Conservation (phyloP, 345 rosid species). For the Cardamine chenopodiifolia region DNA sequence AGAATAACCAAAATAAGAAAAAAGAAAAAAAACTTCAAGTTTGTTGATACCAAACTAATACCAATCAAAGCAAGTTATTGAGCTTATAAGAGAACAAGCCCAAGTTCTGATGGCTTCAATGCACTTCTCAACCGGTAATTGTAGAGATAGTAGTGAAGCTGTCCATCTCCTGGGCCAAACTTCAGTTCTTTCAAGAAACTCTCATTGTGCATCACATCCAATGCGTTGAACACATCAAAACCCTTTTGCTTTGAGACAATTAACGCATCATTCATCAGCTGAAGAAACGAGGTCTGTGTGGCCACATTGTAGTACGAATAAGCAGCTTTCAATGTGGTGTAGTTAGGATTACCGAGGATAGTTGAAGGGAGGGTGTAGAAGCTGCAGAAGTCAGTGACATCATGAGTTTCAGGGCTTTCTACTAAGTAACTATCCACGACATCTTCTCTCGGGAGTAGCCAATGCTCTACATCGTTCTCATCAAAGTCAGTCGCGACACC, state of each 20-base stretch:
- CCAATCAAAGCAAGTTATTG: constrained; percentile 18
- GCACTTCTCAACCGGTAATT: constrained; percentile 68
- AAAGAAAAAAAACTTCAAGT: background rate
- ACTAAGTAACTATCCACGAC: constrained; percentile 88
- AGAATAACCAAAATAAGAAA: too few species aligned
- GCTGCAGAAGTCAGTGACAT: constrained; percentile 92
- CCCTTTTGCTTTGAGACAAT: constrained; percentile 83
- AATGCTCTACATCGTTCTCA: constrained; percentile 85
- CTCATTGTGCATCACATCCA: constrained; percentile 95
- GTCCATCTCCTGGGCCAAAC: constrained; percentile 95
- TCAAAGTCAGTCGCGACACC: constrained; percentile 86
- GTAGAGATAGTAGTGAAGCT: constrained; percentile 88
- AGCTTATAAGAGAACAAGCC: constrained; percentile 78
- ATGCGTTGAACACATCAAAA: constrained; percentile 83
- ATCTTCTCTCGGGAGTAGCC: constrained; percentile 82
- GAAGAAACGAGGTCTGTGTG: constrained; percentile 78
- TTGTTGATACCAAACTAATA: constrained; percentile 30
- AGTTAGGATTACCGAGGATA: constrained; percentile 80
- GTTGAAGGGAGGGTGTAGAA: constrained; percentile 95
- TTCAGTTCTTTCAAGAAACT: constrained; percentile 86
- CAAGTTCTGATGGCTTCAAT: constrained; percentile 74
- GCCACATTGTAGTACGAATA: constrained; percentile 91
- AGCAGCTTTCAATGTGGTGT: constrained; percentile 81
- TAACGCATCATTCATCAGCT: constrained; percentile 88
- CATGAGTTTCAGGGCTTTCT: constrained; percentile 80